Base-by-base conservation (phyloP, 495 filamentous ascomycete genomes). In the Penicillium pancosmium region DNA sequence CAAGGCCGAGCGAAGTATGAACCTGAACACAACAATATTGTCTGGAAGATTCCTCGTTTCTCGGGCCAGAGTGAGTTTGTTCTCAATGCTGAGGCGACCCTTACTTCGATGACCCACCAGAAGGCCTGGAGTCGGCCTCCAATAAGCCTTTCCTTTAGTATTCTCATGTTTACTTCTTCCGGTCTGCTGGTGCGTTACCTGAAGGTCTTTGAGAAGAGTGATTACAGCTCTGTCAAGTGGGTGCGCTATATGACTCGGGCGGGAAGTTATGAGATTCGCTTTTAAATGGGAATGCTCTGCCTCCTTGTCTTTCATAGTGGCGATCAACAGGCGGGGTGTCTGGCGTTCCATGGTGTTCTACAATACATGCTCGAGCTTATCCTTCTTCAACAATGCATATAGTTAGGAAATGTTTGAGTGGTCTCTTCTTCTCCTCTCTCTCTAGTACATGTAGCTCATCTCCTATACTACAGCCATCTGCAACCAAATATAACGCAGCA, bases 141-240 rank as follows among this genome's bases (percentile, higher is more conserved):
- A 34, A 77, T 99, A 58, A 96, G 87, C 67, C 75, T 99, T 73
- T 93, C 81, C 71, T 99, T 99, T 68, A 91, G 87, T 55, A 73
- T 99, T 64, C 78, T 99, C 64, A 99, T 99, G 95, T 99, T 99
- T 74, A 99, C 95, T 36, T 93, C 89, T 67, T 91, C 87, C 1
- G 95, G 94, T 15, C 72, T 99, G 65, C 69, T 99, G 62, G 95
- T 99, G 50, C 77, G 95, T 43, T 99, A 99, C 75, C 77, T 99
- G 57, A 99, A 99, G 79, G 95, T 99, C 25, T 99, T 99, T 78
- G 95, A 99, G 82, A 99, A 99, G 86, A 91, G 82, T 70, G 97
- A 98, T 76, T 99, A 99, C 70, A 93, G 89, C 56, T 95, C 90
- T 64, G 95, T 99, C 10, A 99, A 99, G 70, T 99, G 95, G 95